Conservation (phyloP, 352 stramenopile species). For the Blastocystis sp. region DNA sequence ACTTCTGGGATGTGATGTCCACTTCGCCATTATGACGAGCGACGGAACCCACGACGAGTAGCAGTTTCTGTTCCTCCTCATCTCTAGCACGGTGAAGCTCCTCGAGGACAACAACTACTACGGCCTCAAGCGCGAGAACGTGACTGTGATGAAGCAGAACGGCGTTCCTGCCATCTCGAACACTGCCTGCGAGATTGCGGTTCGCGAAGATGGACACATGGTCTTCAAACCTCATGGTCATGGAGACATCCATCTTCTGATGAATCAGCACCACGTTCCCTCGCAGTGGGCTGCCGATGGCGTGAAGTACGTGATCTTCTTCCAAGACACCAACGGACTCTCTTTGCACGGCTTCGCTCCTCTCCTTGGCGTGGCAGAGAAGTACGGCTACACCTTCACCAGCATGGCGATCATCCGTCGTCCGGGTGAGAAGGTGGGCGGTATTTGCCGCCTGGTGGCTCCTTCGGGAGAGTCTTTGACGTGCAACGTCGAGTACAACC, state of each 20-base stretch:
- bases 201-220: constrained; percentile 68
- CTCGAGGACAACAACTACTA: constrained; percentile 84
- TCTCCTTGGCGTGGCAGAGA: constrained; percentile 62
- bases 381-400: constrained; percentile 17
- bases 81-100: constrained; percentile 72
- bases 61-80: not conserved
- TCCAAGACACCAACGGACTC: constrained; percentile 72
- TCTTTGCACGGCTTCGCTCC: constrained; percentile 63
- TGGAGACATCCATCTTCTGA: constrained; percentile 89
- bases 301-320: constrained; percentile 85
- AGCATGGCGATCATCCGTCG: constrained; percentile 43
- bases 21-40: constrained; percentile 93
- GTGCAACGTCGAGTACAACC: constrained; percentile 90
- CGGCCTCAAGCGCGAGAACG: constrained; percentile 79
- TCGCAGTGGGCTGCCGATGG: constrained; percentile 71
- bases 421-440: constrained; percentile 68
- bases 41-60: constrained; percentile 81
- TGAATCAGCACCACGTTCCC: constrained; percentile 74
- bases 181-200: constrained; percentile 74
- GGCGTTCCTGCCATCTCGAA: constrained; percentile 83
- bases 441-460: constrained; percentile 73
- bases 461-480: constrained; percentile 70
- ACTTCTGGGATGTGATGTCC: constrained; percentile 67
- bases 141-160: constrained; percentile 92
- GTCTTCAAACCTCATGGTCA: constrained; percentile 91